A percentile compares a stretch with the other conserved stretches of the same genome.
phyloP scores from a whole-genome alignment of 2,329 filamentous ascomycete species.

The Colletotrichum ledebouriae region DNA sequence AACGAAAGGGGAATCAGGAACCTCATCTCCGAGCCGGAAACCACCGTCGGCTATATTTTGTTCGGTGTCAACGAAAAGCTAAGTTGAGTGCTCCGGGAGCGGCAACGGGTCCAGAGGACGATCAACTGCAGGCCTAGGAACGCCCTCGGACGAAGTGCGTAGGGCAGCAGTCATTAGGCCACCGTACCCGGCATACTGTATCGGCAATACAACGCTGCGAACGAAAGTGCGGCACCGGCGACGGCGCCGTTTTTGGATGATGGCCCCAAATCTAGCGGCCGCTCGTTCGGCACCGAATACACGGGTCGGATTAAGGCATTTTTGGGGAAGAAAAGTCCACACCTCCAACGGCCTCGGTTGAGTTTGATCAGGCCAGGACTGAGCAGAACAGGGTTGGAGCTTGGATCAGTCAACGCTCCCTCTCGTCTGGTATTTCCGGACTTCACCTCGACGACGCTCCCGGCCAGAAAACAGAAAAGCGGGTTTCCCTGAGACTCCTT shows the following conservation, averaged over 20 bases:
- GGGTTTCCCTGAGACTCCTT: background rate
- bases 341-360: conserved; percentile 12
- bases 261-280: conserved; percentile 6
- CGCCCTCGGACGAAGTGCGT: conserved; percentile 30
- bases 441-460: background rate
- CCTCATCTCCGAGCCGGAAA: conserved; percentile 1
- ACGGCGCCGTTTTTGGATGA: conserved; percentile 32
- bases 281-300: conserved; percentile 32
- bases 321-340: background rate
- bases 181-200: conserved; percentile 19
- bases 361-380: background rate
- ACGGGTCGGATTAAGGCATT: conserved; percentile 17
- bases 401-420: conserved; percentile 7
- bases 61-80: conserved; percentile 10
- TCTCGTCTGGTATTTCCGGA: background rate
- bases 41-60: conserved; percentile 13
- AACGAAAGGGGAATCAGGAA: conserved; percentile 2
- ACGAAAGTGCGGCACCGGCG: conserved; percentile 16
- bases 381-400: conserved; percentile 1
- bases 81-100: conserved; percentile 12
- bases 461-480: too few species aligned
- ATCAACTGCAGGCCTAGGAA: conserved; percentile 35
- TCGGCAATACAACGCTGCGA: conserved; percentile 27
- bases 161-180: conserved; percentile 23
- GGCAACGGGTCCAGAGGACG: conserved; percentile 29